A percentile compares a stretch with the other conserved stretches of the same genome.
Conservation (phyloP, 495 filamentous ascomycete genomes). For the Trichocladium uniseriatum region DNA sequence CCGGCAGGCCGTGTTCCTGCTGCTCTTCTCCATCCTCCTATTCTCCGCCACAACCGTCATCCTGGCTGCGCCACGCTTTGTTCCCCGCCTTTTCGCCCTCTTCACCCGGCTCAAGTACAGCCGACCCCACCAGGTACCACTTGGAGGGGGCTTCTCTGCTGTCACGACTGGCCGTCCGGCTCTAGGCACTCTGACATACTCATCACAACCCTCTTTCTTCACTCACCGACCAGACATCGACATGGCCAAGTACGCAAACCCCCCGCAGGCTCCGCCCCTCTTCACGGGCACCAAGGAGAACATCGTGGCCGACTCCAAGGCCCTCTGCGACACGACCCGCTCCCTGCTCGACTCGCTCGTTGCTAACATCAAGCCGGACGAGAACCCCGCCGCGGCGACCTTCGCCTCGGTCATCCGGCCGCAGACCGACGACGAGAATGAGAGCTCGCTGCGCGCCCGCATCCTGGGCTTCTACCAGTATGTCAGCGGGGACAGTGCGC, state of each 20-base stretch:
- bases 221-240: slow-evolving; percentile 17
- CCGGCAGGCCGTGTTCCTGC: slow-evolving; percentile 35
- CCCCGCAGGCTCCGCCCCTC: slow-evolving; percentile 74
- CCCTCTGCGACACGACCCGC: slow-evolving; percentile 59
- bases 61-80: slow-evolving; percentile 65
- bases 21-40: slow-evolving; percentile 49
- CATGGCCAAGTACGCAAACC: slow-evolving; percentile 49
- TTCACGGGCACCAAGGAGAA: slow-evolving; percentile 76
- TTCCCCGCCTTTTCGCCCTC: slow-evolving; percentile 54
- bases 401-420: slow-evolving; percentile 59
- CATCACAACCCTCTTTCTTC: slow-evolving; percentile 9
- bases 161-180: slow-evolving; percentile 5
- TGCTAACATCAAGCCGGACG: slow-evolving; percentile 49
- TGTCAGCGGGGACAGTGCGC: slow-evolving; percentile 56
- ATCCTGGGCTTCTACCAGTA: slow-evolving; percentile 74
- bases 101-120: slow-evolving; percentile 43
- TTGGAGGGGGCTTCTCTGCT: slow-evolving; percentile 21
- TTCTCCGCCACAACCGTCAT: slow-evolving; percentile 55
- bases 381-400: slow-evolving; percentile 41
- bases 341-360: slow-evolving; percentile 67
- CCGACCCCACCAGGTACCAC: slow-evolving; percentile 11
- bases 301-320: slow-evolving; percentile 67
- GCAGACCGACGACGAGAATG: slow-evolving; percentile 60
- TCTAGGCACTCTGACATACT: slow-evolving; percentile 16
- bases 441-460: slow-evolving; percentile 46